Percentiles rank a stretch among this genome's conserved stretches.
Conservation (phyloP, 441 rosid species). For the Syzygium syzygioides region DNA sequence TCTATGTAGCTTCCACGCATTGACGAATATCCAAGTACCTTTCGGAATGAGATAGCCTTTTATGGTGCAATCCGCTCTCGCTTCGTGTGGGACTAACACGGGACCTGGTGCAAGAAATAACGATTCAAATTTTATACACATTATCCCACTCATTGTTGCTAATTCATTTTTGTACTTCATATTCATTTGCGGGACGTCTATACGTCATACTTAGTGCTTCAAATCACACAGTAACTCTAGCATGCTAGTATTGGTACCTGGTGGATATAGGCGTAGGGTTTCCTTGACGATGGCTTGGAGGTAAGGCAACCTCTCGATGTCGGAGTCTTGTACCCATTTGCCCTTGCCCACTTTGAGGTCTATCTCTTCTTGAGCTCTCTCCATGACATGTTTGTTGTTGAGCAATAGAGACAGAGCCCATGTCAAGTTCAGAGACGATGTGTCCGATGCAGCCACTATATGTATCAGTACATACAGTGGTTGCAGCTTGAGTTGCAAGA, state of each 20-base stretch:
- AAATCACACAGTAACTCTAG: background rate
- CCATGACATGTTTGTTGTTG: conserved; percentile 22
- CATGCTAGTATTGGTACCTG: background rate
- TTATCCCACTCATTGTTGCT: background rate
- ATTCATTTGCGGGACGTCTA: background rate
- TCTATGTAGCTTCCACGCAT: conserved; percentile 28
- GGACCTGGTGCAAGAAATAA: conserved; percentile 21
- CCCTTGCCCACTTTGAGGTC: conserved; percentile 26
- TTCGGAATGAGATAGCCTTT: conserved; percentile 9
- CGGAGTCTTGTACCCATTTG: conserved; percentile 35
- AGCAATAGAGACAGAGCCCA: conserved; percentile 37
- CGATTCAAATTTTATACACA: background rate
- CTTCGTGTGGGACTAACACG: conserved; percentile 17
- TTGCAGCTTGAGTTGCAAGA: background rate
- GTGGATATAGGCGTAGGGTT: conserved; percentile 32
- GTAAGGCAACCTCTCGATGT: conserved; percentile 27
- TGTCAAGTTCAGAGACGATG: conserved; percentile 27
- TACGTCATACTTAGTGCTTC: background rate
- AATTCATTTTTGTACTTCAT: background rate
- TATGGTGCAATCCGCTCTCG: conserved; percentile 8
- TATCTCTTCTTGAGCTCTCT: conserved; percentile 32
- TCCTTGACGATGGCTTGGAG: conserved; percentile 46
- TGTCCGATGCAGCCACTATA: conserved; percentile 32
- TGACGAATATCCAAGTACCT: conserved; percentile 21
- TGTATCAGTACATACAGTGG: background rate